phyloP scores from a whole-genome alignment of 2,329 filamentous ascomycete genomes.

The Annulohypoxylon truncatum region DNA sequence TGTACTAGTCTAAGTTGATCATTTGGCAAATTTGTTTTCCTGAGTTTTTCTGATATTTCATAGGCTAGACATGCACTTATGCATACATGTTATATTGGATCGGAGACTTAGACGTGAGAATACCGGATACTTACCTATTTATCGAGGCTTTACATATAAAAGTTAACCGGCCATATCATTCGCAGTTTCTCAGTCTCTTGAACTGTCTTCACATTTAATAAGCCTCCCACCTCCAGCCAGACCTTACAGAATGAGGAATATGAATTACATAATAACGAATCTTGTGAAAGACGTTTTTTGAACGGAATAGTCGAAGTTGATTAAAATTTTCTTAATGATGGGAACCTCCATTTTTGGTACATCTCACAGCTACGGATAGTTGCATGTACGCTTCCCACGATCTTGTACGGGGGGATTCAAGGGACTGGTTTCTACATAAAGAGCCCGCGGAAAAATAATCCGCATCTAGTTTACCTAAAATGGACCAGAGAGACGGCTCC shows the following conservation, averaged over 20 bases:
- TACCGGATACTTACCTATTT: background rate
- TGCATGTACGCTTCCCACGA: conserved; percentile 30
- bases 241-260: background rate
- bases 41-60: no score
- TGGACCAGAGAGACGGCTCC: conserved; percentile 32
- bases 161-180: background rate
- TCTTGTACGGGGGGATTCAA: no score
- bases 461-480: background rate
- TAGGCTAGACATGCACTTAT: background rate
- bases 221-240: background rate
- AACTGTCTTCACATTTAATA: background rate
- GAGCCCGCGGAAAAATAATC: background rate
- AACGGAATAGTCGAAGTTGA: background rate
- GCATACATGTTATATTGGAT: background rate
- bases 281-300: no score
- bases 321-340: background rate
- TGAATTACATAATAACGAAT: background rate
- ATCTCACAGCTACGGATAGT: conserved; percentile 31
- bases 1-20: background rate
- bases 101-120: background rate
- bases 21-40: background rate
- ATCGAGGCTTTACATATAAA: background rate
- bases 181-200: background rate
- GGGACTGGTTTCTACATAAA: background rate
- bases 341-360: background rate